Base-by-base conservation (phyloP, 2,329 filamentous ascomycete species). In the Gnomoniopsis sp. region DNA sequence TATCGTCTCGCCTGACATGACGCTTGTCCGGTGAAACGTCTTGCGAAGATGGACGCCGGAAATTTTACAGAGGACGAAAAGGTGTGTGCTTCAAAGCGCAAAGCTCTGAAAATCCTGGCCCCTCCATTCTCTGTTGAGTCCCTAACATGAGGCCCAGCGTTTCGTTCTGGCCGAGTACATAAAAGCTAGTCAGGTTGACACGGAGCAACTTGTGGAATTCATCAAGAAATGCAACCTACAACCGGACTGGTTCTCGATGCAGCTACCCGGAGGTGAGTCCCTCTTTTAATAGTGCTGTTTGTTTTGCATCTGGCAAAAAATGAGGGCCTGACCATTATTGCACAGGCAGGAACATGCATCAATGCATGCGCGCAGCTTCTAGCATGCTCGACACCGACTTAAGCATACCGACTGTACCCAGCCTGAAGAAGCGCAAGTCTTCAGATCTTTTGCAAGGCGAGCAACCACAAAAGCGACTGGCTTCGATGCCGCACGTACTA, bases 101-200 rank as follows among this genome's bases (percentile, higher is more conserved):
- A 57, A 49, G 17, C 43, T 48, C 53, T 15, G 48, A 55, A 53
- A 53, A 26, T 41, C 60, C 57, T 58, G 55, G 54, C 46, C 19
- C 19, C 30, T 11, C 17, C 21, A 34, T 8, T 12, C 14, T 11
- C 30, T 30, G 56, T 51, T 54, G 46, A 30, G 41, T 3, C 17
- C 55, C 41, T 49, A 11, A 56, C 41, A 43, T 49, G 46, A n/a
- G 17, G 47, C 50, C n/a, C 65, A 85, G 82, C 80, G 81, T 62
- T 83, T 83, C 66, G 72, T 85, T 61, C 75, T 85, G 57, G 79
- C 76, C 58, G 82, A 85, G 69, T 80, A 84, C 65, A 79, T 85
- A 70, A 85, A 84, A 65, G 75, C 75, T 60, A 85, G 81, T 71
- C 69, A 74, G 33, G 70, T 84, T 59, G 77, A 82, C 57, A 67